A percentile compares a stretch with the other conserved stretches of the same genome.
Evolutionary conservation across 2,329 filamentous ascomycete species (phyloP).

Genomic region (Pseudocercospora crystallina): DNA sequence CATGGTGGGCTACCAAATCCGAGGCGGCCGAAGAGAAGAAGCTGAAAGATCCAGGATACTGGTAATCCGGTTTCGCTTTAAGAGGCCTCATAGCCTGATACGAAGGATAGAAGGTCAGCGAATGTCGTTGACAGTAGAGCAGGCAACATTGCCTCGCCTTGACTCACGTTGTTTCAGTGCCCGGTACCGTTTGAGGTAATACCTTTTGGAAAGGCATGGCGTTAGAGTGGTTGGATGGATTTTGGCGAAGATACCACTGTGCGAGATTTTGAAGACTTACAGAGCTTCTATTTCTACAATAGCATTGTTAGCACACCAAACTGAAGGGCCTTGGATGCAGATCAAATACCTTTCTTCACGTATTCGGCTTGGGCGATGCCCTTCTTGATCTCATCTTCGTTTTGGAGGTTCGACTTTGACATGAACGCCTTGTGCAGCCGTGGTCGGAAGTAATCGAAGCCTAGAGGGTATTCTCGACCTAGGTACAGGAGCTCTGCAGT

Average conservation of each 20-base stretch:
- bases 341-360: slow-evolving; percentile 75
- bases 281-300: slow-evolving; percentile 80
- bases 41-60: not conserved
- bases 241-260: not conserved
- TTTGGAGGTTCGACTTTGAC: slow-evolving; percentile 66
- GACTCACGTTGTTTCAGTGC: slow-evolving; percentile 67
- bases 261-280: slow-evolving; percentile 56
- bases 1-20: slow-evolving; percentile 62
- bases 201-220: slow-evolving; percentile 53
- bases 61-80: too few relatives aligned
- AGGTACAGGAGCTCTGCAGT: slow-evolving; percentile 74
- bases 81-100: too few relatives aligned
- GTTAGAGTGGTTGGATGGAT: not conserved
- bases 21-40: not conserved
- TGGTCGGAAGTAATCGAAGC: slow-evolving; percentile 77
- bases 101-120: not conserved
- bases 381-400: slow-evolving; percentile 72
- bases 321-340: not conserved
- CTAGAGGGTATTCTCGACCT: slow-evolving; percentile 82
- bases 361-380: slow-evolving; percentile 79
- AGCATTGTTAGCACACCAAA: slow-evolving; percentile 5
- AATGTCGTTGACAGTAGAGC: too few relatives aligned
- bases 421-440: slow-evolving; percentile 84
- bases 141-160: too few relatives aligned
- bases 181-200: slow-evolving; percentile 90